Evolutionary conservation across 768 basidiomycete genomes (phyloP), one percentile per base, ranked within the genome.

Genomic region (Rhizopogon vinicolor): DNA sequence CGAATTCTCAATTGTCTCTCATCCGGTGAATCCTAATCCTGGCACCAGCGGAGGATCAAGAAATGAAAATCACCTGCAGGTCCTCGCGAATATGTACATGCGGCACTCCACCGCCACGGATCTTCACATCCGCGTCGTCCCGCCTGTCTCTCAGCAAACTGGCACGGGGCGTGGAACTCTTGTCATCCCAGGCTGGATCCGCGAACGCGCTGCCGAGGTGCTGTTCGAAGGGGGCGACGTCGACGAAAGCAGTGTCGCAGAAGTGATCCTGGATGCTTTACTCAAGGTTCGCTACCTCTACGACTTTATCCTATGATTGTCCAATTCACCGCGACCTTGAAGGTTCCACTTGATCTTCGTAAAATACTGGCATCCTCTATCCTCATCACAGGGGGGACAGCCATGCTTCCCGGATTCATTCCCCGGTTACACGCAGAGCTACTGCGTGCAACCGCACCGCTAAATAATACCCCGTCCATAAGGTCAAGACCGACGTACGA

Each of bases 401-500:
- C 90, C 3, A 92, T 92, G 86, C 72, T 98, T 8, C 93, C 95
- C 1, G 93, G 93, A 0, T 96, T 98, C 70, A 91, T 96, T 43
- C 86, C 90, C 5, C 85, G 97, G 7, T 77, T 98, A n/a, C 87
- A 91, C 31, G 70, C 78, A 1, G 88, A 95, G 64, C 78, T 98
- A 29, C 61, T 93, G 13, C 82, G 82, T 2, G 78, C 80, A 7
- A 76, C 93, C 25, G 72, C 75, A 5, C 68, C 78, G 3, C 72
- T 77, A 3, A 54, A 68, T 12, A 54, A 68, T 12, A 37, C 68
- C 6, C 63, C 71, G 2, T 53, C 73, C 3, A 72, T 71, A 25
- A 71, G 74, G 1, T 66, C 68, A 22, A 73, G 72, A 43, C 80
- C 83, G 7, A 65, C 63, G 16, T 89, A 87, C 63, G 90, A 93